phyloP scores from a whole-genome alignment of 768 basidiomycete genomes.

The Suillus ampliporus region DNA sequence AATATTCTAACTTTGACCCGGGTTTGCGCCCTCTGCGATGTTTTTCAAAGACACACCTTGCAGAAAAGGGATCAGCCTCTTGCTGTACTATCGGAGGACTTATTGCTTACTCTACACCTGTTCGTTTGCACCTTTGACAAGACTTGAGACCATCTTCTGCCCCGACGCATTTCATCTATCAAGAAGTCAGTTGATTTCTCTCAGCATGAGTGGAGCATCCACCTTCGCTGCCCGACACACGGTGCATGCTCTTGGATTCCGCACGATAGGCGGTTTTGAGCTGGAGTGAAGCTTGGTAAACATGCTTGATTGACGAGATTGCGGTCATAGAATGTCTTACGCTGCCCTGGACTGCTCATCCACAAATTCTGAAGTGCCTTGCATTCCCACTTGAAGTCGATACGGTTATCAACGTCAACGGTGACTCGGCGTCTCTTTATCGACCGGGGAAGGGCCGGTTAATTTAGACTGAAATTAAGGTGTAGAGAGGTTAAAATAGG shows the following conservation, averaged over 20 bases:
- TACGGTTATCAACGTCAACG: conserved; percentile 46
- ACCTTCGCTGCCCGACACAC: conserved; percentile 89
- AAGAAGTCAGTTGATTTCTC: conserved; percentile 23
- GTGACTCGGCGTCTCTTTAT: conserved; percentile 47
- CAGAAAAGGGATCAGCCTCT: conserved; percentile 17
- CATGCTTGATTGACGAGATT: conserved; percentile 16
- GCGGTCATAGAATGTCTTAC: conserved; percentile 21
- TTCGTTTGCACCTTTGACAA: conserved; percentile 85
- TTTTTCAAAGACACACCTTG: conserved; percentile 86
- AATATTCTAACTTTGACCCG: conserved; percentile 75
- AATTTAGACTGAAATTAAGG: conserved; percentile 42
- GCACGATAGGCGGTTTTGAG: conserved; percentile 48
- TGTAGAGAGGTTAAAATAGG: conserved; percentile 19
- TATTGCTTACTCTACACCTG: conserved; percentile 69
- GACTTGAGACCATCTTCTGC: conserved; percentile 83
- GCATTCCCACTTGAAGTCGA: conserved; percentile 29
- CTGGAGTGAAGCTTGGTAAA: conserved; percentile 29
- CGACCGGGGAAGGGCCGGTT: conserved; percentile 46
- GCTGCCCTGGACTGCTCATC: conserved; percentile 38
- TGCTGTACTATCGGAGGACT: conserved; percentile 20
- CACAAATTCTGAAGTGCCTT: conserved; percentile 29
- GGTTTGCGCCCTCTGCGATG: conserved; percentile 89
- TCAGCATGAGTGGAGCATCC: conserved; percentile 21
- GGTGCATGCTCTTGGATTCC: conserved; percentile 73
- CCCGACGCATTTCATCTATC: conserved; percentile 90